Percentiles rank a stretch among this genome's conserved stretches.
Conservation (phyloP, 2,329 filamentous ascomycete genomes). For the Colletotrichum plurivorum region DNA sequence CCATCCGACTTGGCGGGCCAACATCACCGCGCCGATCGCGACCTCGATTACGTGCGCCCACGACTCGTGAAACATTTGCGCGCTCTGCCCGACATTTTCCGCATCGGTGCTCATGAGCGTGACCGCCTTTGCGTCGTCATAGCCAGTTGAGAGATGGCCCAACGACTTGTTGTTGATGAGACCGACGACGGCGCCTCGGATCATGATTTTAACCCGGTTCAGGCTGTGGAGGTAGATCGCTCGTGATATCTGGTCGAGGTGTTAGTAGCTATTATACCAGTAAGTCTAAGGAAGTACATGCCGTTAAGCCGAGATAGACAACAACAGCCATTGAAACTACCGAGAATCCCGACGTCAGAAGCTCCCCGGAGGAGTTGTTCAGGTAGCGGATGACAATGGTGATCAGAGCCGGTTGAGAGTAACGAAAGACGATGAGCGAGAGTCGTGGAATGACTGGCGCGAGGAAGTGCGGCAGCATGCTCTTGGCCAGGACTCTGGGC, state of each 20-base stretch:
- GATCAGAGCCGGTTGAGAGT: conserved; percentile 27
- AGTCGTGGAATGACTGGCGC: conserved; percentile 17
- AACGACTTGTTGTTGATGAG: conserved; percentile 23
- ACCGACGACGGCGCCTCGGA: conserved; percentile 13
- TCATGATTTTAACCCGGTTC: conserved; percentile 26
- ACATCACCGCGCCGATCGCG: conserved; percentile 34
- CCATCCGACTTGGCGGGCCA: conserved; percentile 43
- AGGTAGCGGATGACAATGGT: conserved; percentile 14
- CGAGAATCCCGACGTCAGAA: background rate
- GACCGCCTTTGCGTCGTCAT: conserved; percentile 17
- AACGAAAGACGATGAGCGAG: conserved; percentile 23
- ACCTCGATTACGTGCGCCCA: conserved; percentile 44
- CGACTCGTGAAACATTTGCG: conserved; percentile 40
- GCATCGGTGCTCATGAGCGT: conserved; percentile 41
- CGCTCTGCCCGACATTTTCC: conserved; percentile 29
- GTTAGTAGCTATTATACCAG: background rate
- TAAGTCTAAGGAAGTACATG: background rate
- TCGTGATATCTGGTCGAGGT: background rate
- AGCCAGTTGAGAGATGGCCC: background rate
- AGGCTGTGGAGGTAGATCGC: conserved; percentile 5
- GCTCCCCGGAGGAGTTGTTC: background rate
- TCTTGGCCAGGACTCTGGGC: background rate
- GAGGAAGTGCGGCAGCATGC: conserved; percentile 9
- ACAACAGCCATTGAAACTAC: background rate
- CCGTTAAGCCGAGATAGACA: conserved; percentile 25